Percentiles rank a stretch among this genome's conserved stretches.
phyloP scores from a whole-genome alignment of 352 stramenopile genomes.

The Phytophthora hybrid region DNA sequence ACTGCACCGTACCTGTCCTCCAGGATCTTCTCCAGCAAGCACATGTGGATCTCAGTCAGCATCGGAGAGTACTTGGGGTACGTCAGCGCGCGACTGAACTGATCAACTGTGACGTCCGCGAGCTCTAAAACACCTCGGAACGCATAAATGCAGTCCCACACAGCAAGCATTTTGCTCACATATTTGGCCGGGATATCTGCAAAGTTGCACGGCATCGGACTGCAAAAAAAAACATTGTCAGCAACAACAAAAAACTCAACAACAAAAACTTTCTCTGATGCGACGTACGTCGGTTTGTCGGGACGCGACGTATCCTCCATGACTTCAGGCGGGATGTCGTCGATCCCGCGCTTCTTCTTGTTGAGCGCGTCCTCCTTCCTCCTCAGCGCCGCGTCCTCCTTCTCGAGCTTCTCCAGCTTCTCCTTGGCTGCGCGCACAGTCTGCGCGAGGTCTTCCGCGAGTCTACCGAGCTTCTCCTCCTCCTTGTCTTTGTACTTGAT shows the following conservation, averaged over 20 bases:
- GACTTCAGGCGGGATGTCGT: slow-evolving; percentile 58
- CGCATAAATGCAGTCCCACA: slow-evolving; percentile 86
- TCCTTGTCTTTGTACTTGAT: slow-evolving; percentile 93
- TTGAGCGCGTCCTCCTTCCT: slow-evolving; percentile 87
- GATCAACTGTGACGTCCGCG: slow-evolving; percentile 65
- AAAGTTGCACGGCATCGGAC: slow-evolving; percentile 65
- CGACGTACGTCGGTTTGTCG: slow-evolving; percentile 77
- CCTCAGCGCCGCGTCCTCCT: slow-evolving; percentile 77
- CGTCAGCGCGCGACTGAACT: slow-evolving; percentile 64
- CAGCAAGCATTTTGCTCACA: slow-evolving; percentile 64
- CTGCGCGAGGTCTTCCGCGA: slow-evolving; percentile 83
- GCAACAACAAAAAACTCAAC: too few species aligned
- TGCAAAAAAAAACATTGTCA: slow-evolving; percentile 31
- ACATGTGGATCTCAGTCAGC: slow-evolving; percentile 87
- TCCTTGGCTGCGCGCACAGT: slow-evolving; percentile 82
- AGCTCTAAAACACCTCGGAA: slow-evolving; percentile 76
- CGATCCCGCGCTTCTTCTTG: slow-evolving; percentile 76
- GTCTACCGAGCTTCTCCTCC: slow-evolving; percentile 83
- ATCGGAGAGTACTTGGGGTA: slow-evolving; percentile 57
- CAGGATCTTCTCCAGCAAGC: slow-evolving; percentile 81
- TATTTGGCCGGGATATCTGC: slow-evolving; percentile 51
- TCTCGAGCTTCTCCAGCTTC: slow-evolving; percentile 88
- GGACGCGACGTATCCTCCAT: slow-evolving; percentile 40
- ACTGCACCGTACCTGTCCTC: slow-evolving; percentile 56
- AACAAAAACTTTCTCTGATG: not conserved